Conservation (phyloP, 23 red algal genomes). For the Gracilaria gracilis region DNA sequence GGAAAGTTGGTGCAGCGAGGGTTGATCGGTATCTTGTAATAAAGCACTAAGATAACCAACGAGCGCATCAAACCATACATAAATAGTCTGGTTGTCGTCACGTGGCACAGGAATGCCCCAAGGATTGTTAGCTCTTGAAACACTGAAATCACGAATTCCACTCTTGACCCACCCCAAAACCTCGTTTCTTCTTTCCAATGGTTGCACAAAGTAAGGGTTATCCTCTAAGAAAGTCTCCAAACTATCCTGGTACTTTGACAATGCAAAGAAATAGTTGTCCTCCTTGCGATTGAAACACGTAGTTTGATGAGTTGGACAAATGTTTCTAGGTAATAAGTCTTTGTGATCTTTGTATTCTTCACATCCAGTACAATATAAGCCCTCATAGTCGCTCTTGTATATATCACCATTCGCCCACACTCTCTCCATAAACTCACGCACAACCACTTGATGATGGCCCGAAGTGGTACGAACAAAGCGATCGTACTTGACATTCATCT, state of each 20-base stretch:
- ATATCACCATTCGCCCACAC: slow-evolving; percentile 91
- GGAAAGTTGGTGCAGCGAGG: slow-evolving; percentile 45
- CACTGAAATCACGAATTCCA: slow-evolving; percentile 96
- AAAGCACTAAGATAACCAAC: slow-evolving; percentile 90
- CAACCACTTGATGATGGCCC: slow-evolving; percentile 67
- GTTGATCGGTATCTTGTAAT: slow-evolving; percentile 52
- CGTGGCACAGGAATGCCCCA: slow-evolving; percentile 96
- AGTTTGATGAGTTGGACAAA: slow-evolving; percentile 87
- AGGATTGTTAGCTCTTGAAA: slow-evolving; percentile 92
- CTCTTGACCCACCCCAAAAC: slow-evolving; percentile 92
- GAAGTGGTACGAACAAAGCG: slow-evolving; percentile 89
- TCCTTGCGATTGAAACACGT: slow-evolving; percentile 71
- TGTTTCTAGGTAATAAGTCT: slow-evolving; percentile 72
- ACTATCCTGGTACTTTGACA: slow-evolving; percentile 83
- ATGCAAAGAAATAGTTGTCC: slow-evolving; percentile 99
- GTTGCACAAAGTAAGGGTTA: slow-evolving; percentile 83
- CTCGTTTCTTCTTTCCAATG: slow-evolving; percentile 88
- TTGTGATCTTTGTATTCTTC: slow-evolving; percentile 98
- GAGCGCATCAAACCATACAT: slow-evolving; percentile 99
- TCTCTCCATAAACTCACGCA: slow-evolving; percentile 85
- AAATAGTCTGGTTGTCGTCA: slow-evolving; percentile 89
- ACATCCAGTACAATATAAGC: slow-evolving; percentile 97
- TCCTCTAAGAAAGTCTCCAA: slow-evolving; percentile 78
- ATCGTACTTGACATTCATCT: slow-evolving; percentile 76
- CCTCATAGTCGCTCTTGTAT: slow-evolving; percentile 90